phyloP scores from a whole-genome alignment of 202 grass and related monocot species.

The Musa balbisiana region DNA sequence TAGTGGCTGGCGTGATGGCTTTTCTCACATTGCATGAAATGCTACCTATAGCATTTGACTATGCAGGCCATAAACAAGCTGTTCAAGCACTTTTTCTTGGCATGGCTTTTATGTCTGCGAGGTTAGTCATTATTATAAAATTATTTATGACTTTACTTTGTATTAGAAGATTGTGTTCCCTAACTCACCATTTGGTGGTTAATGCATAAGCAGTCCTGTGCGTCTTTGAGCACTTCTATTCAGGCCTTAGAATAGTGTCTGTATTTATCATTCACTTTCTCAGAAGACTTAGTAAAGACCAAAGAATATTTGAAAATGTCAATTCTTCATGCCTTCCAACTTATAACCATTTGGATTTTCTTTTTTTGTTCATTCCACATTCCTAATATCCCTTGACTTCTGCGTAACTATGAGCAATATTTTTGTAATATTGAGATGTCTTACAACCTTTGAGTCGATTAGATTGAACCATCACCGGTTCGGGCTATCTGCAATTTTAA shows the following conservation, averaged over 20 bases:
- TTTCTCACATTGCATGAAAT: slow-evolving; percentile 99
- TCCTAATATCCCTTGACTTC: too few species aligned
- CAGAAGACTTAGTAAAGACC: too few species aligned
- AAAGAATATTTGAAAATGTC: background rate
- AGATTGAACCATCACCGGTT: too few species aligned
- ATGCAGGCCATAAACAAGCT: slow-evolving; percentile 94
- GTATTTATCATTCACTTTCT: too few species aligned
- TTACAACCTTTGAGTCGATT: too few species aligned
- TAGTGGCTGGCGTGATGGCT: slow-evolving; percentile 97
- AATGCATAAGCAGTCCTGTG: background rate
- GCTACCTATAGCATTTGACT: slow-evolving; percentile 93
- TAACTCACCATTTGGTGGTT: background rate
- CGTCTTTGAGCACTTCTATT: background rate
- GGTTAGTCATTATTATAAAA: slow-evolving; percentile 41
- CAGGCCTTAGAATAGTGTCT: too few species aligned
- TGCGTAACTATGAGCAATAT: too few species aligned
- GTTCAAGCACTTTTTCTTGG: slow-evolving; percentile 93
- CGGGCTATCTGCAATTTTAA: too few species aligned
- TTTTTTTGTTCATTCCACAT: too few species aligned
- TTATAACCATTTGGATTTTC: too few species aligned
- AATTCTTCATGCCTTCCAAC: too few species aligned
- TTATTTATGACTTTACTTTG: slow-evolving; percentile 10
- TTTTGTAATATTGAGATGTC: too few species aligned
- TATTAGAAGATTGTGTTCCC: background rate
- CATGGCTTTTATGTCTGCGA: slow-evolving; percentile 98